A percentile compares a stretch with the other conserved stretches of the same genome.
phyloP scores from a whole-genome alignment of 129 eudicot species.

The Ambrosia trifida region DNA sequence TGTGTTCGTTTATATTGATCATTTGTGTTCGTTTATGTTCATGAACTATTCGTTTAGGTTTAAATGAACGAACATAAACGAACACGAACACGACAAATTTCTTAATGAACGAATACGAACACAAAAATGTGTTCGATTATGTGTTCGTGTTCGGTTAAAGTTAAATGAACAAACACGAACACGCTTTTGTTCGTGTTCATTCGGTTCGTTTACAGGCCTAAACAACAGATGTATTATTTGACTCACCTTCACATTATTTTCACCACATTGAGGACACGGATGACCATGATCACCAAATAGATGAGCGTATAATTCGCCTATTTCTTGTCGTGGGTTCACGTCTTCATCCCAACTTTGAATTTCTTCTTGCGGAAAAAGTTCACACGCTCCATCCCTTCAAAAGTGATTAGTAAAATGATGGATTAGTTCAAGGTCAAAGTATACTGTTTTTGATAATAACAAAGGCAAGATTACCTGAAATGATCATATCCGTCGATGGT shows the following conservation, averaged over 20 bases:
- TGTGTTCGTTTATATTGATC: too few species aligned
- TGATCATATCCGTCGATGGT: slow-evolving; percentile 80
- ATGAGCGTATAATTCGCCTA: slow-evolving; percentile 53
- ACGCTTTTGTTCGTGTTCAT: too few species aligned
- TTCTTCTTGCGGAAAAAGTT: slow-evolving; percentile 67
- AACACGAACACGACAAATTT: too few species aligned
- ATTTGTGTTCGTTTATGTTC: too few species aligned
- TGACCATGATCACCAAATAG: slow-evolving; percentile 44
- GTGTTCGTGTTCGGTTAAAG: too few species aligned
- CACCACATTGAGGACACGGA: slow-evolving; percentile 77
- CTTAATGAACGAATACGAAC: too few species aligned
- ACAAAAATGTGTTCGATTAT: too few species aligned
- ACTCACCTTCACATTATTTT: slow-evolving; percentile 62
- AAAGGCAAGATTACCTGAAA: slow-evolving; percentile 49
- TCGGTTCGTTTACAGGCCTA: too few species aligned
- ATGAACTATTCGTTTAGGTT: too few species aligned
- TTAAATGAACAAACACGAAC: too few species aligned
- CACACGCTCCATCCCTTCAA: slow-evolving; percentile 65
- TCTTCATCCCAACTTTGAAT: slow-evolving; percentile 61
- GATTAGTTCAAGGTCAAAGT: slow-evolving; percentile 9
- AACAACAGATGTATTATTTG: background rate
- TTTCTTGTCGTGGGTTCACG: slow-evolving; percentile 51
- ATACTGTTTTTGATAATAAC: too few species aligned
- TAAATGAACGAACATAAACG: too few species aligned
- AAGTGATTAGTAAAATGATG: slow-evolving; percentile 1